Evolutionary conservation across 192 early-diverging fungal genomes (phyloP).

Genomic region (Coemansia biformis): DNA sequence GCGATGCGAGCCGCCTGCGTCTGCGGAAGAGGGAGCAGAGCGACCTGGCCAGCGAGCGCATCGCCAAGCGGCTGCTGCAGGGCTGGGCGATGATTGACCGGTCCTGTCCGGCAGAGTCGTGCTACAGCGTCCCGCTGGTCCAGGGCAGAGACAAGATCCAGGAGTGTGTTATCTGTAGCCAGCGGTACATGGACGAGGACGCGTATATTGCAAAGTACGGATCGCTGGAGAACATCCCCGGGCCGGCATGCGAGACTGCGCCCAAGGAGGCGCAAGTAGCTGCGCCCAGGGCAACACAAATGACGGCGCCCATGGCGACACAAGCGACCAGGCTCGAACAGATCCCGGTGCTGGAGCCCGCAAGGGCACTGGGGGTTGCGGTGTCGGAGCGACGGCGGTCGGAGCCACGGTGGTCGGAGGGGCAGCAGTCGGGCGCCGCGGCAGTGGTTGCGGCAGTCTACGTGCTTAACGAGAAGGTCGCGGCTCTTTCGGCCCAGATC

Average conservation of each 20-base stretch:
- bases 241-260: background rate
- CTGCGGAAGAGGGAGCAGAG: conserved; percentile 24
- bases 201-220: conserved; percentile 31
- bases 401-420: no score
- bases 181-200: conserved; percentile 37
- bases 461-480: conserved; percentile 24
- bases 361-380: no score
- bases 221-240: background rate
- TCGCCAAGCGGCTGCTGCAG: conserved; percentile 38
- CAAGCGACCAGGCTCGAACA: background rate
- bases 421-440: no score
- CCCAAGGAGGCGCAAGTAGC: background rate
- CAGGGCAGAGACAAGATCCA: conserved; percentile 26
- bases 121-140: conserved; percentile 32
- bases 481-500: conserved; percentile 16
- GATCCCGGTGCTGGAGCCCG: no score
- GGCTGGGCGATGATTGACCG: conserved; percentile 44
- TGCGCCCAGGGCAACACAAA: no score
- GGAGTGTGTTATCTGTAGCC: conserved; percentile 34
- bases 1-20: background rate
- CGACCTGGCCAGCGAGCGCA: conserved; percentile 32
- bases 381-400: no score
- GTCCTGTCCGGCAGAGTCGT: conserved; percentile 25
- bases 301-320: no score
- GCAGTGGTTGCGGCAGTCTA: conserved; percentile 11